phyloP scores from a whole-genome alignment of 2,329 filamentous ascomycete species.

The Trichoderma sp. region DNA sequence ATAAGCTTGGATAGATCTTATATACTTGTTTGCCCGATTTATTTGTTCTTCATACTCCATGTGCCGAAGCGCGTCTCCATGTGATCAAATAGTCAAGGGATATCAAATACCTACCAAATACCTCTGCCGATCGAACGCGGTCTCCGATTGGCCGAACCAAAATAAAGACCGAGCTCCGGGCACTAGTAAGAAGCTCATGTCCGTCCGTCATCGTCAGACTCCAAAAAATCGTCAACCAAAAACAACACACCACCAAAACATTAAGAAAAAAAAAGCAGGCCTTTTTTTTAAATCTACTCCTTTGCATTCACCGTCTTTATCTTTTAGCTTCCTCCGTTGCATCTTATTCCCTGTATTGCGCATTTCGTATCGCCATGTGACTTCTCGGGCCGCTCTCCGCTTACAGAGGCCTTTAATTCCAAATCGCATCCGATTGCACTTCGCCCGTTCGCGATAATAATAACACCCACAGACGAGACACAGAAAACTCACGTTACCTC shows the following conservation, averaged over 20 bases:
- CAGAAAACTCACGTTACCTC: not conserved
- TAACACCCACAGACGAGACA: not conserved
- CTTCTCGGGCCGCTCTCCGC: not conserved
- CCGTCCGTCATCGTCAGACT: conserved; percentile 7
- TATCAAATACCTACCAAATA: conserved; percentile 1
- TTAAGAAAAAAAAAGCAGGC: not conserved
- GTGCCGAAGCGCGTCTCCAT: conserved; percentile 3
- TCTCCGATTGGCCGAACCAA: not conserved
- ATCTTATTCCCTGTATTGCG: not conserved
- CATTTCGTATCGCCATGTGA: conserved; percentile 3
- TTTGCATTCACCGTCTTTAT: not conserved
- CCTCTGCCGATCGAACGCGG: not conserved
- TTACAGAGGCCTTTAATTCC: not conserved
- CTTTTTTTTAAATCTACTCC: not conserved
- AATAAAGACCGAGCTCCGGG: not conserved
- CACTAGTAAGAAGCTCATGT: not conserved
- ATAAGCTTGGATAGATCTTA: not conserved
- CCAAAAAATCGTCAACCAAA: not conserved
- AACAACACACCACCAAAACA: not conserved
- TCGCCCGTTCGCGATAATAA: not conserved
- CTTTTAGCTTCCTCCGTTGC: not conserved
- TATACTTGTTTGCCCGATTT: not conserved
- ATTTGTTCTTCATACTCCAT: not conserved
- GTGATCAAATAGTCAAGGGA: conserved; percentile 2
- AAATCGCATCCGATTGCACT: not conserved